Conservation (phyloP, 352 stramenopile species). For the Globisporangium nagaii region DNA sequence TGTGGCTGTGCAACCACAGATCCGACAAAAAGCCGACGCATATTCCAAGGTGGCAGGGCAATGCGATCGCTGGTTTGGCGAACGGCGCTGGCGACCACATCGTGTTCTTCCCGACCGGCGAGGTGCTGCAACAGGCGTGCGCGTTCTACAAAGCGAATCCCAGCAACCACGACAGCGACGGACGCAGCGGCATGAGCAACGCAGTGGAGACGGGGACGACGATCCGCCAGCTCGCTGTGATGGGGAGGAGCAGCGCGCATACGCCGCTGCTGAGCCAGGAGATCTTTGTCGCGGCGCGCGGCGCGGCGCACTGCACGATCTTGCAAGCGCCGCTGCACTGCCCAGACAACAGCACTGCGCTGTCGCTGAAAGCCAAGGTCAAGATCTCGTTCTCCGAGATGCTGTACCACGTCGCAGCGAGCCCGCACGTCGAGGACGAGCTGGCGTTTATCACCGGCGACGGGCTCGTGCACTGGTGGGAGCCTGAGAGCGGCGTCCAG, state of each 20-base stretch:
- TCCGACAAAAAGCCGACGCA: constrained; percentile 15
- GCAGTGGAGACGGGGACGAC: constrained; percentile 42
- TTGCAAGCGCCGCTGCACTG: constrained; percentile 16
- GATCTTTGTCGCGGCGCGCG: constrained; percentile 37
- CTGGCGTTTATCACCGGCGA: constrained; percentile 43
- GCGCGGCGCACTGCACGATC: constrained; percentile 34
- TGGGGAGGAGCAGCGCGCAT: constrained; percentile 42
- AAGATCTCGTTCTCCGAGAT: constrained; percentile 51
- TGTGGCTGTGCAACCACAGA: constrained; percentile 7
- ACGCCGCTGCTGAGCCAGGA: constrained; percentile 20
- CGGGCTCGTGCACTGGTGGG: constrained; percentile 48
- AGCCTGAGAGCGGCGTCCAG: constrained; percentile 35
- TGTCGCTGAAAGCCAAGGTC: constrained; percentile 22
- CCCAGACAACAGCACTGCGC: not conserved
- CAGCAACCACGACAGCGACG: not conserved
- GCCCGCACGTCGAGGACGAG: constrained; percentile 58
- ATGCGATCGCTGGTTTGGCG: constrained; percentile 42
- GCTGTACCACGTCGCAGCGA: constrained; percentile 56
- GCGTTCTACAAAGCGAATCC: constrained; percentile 31
- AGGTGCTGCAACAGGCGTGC: constrained; percentile 61
- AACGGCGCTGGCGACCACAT: constrained; percentile 30
- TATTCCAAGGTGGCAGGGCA: constrained; percentile 59
- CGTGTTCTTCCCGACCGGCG: constrained; percentile 61
- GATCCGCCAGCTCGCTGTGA: constrained; percentile 57
- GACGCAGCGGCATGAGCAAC: constrained; percentile 22